Evolutionary conservation across 169 alveolate genomes (phyloP).

Genomic region (Cyclospora cayetanensis): DNA sequence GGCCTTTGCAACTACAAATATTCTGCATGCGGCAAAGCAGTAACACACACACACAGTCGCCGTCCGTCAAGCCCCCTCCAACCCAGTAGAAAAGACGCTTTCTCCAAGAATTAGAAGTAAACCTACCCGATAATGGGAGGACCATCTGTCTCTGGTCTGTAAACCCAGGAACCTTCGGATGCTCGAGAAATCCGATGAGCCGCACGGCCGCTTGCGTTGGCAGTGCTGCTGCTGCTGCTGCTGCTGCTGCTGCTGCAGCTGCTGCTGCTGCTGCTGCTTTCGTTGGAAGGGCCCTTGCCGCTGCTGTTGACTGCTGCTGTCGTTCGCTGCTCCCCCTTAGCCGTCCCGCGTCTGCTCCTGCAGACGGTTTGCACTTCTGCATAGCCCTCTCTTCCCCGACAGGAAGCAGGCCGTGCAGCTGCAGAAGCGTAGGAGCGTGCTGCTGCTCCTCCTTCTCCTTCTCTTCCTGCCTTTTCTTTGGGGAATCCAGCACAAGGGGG

Average conservation of each 20-base stretch:
- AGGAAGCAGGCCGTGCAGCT: no score
- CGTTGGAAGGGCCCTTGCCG: no score
- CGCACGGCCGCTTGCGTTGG: not conserved
- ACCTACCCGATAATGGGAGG: slow-evolving; percentile 44
- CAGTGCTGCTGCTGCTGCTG: not conserved
- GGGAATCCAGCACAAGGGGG: no score
- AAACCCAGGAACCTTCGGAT: not conserved
- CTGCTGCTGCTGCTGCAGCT: not conserved
- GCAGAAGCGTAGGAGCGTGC: no score
- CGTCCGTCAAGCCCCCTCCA: not conserved
- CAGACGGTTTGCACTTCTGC: no score
- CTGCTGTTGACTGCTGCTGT: not conserved
- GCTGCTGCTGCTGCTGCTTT: not conserved
- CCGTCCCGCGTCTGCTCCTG: no score
- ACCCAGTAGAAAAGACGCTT: not conserved
- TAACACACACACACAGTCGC: not conserved
- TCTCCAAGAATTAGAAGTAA: not conserved
- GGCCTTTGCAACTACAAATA: slow-evolving; percentile 19
- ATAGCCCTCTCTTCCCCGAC: no score
- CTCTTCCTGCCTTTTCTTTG: no score
- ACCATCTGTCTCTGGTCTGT: slow-evolving; percentile 37
- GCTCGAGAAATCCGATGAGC: not conserved
- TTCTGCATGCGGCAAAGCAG: no score
- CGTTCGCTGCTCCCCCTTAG: not conserved
- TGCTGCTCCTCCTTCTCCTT: no score